These are phyloP conservation scores for Davidsoniella virescens DNA, from an alignment of 2,329 filamentous ascomycete species.

Conservation along the genomic window DNA sequence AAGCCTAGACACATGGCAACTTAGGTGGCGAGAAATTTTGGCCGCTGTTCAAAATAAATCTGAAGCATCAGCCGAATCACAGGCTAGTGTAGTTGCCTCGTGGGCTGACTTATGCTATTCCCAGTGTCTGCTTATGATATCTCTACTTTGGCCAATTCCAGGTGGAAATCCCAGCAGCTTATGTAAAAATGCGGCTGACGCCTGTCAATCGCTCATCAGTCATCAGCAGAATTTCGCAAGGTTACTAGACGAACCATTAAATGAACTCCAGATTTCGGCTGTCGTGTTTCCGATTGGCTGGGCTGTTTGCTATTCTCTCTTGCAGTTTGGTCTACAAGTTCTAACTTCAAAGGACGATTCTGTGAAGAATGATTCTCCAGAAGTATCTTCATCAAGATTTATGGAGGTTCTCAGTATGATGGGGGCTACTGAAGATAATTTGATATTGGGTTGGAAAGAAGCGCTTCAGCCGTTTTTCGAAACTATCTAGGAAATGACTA, in stretches of 20 bases:
- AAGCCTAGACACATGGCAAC: slow-evolving; percentile 4
- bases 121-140: background rate
- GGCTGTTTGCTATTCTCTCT: background rate
- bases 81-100: background rate
- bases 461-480: background rate
- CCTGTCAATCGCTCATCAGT: background rate
- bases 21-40: background rate
- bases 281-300: background rate
- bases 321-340: too few relatives aligned
- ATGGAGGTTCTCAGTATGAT: background rate
- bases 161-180: background rate
- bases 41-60: background rate
- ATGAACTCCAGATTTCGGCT: background rate
- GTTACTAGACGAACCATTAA: background rate
- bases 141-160: background rate
- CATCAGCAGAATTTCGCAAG: slow-evolving; percentile 2
- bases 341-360: too few relatives aligned
- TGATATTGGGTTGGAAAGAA: slow-evolving; percentile 1
- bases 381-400: background rate
- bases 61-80: background rate
- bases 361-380: too few relatives aligned
- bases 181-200: background rate
- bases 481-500: too few relatives aligned
- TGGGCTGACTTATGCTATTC: slow-evolving; percentile 2
- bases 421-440: background rate